phyloP scores from a whole-genome alignment of 2,329 filamentous ascomycete genomes.

The Pseudogymnoascus verrucosus region DNA sequence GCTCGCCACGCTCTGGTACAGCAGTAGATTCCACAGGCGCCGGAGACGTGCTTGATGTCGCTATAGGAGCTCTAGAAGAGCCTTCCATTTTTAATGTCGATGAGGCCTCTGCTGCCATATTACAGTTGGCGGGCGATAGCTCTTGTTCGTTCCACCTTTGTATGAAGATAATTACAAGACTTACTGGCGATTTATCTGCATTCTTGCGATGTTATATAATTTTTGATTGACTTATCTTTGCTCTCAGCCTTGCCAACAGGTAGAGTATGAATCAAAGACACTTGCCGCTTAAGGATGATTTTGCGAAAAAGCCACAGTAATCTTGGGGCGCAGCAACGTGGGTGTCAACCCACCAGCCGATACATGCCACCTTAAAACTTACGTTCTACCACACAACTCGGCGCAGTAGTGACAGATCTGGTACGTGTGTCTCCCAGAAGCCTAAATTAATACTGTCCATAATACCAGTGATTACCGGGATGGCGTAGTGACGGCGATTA shows the following conservation, averaged over 20 bases:
- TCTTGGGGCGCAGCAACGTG: not conserved
- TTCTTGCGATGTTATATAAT: not conserved
- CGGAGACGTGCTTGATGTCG: not conserved
- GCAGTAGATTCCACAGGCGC: not conserved
- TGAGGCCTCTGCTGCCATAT: not conserved
- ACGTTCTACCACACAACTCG: not conserved
- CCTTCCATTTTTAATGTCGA: not conserved
- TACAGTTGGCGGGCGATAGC: not conserved
- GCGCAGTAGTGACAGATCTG: not conserved
- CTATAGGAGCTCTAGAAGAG: not conserved
- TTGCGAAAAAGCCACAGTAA: not conserved
- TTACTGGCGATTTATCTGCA: not conserved
- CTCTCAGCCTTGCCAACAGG: not conserved
- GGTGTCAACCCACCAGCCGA: not conserved
- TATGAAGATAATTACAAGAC: not conserved
- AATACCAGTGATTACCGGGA: not conserved
- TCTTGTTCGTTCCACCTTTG: not conserved
- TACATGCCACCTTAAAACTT: not conserved
- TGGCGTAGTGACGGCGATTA: not conserved
- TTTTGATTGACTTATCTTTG: not conserved
- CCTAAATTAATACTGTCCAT: not conserved
- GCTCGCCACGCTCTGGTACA: not conserved
- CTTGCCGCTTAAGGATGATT: not conserved
- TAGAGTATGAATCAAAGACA: not conserved
- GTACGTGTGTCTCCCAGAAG: not conserved